These are phyloP conservation scores for Chlorella vulgaris DNA, from an alignment of 139 green algal genomes.

Conservation along the genomic window DNA sequence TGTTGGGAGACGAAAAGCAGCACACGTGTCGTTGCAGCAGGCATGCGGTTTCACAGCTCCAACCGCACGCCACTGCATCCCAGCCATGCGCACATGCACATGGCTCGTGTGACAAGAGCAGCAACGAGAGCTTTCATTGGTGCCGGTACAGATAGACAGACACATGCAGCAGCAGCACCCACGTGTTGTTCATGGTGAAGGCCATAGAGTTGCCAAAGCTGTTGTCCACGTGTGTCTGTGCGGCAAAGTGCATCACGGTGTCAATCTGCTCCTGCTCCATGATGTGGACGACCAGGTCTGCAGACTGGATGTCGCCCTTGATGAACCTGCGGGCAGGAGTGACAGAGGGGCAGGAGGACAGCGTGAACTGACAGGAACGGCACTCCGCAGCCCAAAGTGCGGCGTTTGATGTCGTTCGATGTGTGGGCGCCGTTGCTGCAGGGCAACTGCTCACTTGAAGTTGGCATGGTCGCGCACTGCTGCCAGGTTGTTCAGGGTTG, in stretches of 20 bases:
- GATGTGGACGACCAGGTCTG: slow-evolving; percentile 89
- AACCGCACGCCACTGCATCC: no score
- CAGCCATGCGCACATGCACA: no score
- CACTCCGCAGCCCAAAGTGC: no score
- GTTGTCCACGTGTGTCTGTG: slow-evolving; percentile 98
- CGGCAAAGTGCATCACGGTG: slow-evolving; percentile 98
- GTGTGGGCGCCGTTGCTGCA: no score
- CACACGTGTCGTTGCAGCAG: no score
- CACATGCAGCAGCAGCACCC: slow-evolving; percentile 21
- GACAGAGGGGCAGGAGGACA: not conserved
- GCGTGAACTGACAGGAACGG: not conserved
- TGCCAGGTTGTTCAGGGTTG: slow-evolving; percentile 84
- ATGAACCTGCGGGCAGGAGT: slow-evolving; percentile 69
- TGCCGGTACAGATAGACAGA: no score
- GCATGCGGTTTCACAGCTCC: no score
- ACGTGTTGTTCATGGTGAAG: slow-evolving; percentile 98
- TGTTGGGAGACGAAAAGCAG: no score
- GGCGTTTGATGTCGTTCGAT: no score
- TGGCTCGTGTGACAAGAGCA: no score
- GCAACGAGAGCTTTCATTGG: no score
- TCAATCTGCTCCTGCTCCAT: slow-evolving; percentile 90
- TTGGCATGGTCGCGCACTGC: slow-evolving; percentile 67
- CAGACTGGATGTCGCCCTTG: slow-evolving; percentile 92
- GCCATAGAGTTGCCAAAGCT: slow-evolving; percentile 96
- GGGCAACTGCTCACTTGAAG: slow-evolving; percentile 68